Conservation (phyloP, 345 rosid species). For the Rubroshorea leprosula region DNA sequence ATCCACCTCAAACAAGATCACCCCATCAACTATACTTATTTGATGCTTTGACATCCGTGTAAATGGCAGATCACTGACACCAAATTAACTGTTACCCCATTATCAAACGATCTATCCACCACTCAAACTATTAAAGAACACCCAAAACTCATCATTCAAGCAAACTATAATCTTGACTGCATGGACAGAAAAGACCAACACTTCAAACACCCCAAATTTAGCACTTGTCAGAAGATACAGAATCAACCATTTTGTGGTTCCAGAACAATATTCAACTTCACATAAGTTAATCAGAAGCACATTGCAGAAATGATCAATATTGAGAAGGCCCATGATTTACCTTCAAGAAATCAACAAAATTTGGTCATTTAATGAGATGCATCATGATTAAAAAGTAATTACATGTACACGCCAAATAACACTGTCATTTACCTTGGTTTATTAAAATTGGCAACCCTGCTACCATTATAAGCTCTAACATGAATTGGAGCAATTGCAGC, state of each 20-base stretch:
- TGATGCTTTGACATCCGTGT: constrained; percentile 10
- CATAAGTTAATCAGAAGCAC: constrained; percentile 28
- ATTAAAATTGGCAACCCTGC: constrained; percentile 31
- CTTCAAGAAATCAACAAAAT: constrained; percentile 25
- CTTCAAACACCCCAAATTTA: constrained; percentile 12
- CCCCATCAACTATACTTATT: constrained; percentile 4
- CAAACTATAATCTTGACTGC: constrained; percentile 15
- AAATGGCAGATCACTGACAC: constrained; percentile 5
- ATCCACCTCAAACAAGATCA: constrained; percentile 12
- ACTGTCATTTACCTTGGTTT: constrained; percentile 52
- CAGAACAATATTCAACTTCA: constrained; percentile 21
- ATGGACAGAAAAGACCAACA: constrained; percentile 11
- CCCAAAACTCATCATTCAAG: constrained; percentile 15
- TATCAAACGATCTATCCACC: constrained; percentile 7
- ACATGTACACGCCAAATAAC: too few relatives aligned
- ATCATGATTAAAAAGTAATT: too few relatives aligned
- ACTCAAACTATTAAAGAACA: constrained; percentile 12
- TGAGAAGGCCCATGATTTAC: constrained; percentile 35
- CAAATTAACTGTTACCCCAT: constrained; percentile 4
- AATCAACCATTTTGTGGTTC: constrained; percentile 12
- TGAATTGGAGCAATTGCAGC: constrained; percentile 45
- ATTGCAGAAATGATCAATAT: constrained; percentile 26
- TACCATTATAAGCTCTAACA: constrained; percentile 44
- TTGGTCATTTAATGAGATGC: background rate
- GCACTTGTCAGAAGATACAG: constrained; percentile 19